Evolutionary conservation across 495 filamentous ascomycete species (phyloP).

Genomic region (Neurospora sp.): DNA sequence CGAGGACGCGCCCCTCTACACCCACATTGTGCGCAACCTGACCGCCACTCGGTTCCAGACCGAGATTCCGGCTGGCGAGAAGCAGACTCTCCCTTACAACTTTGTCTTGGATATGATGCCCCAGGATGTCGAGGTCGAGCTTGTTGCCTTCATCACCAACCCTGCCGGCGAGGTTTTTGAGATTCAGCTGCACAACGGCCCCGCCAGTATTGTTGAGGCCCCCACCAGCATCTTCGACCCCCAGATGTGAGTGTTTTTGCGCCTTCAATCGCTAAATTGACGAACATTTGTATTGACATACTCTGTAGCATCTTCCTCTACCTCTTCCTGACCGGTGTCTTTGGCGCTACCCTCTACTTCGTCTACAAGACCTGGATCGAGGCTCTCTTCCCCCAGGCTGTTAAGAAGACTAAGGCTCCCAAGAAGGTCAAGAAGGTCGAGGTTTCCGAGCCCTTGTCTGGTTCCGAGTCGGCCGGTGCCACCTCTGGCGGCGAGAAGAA

Average conservation of each 20-base stretch:
- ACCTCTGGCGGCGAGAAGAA: constrained; percentile 52
- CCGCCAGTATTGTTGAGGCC: constrained; percentile 82
- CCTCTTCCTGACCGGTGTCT: constrained; percentile 71
- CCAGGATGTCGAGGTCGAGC: constrained; percentile 70
- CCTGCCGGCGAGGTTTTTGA: constrained; percentile 58
- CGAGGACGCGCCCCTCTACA: constrained; percentile 40
- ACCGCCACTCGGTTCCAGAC: constrained; percentile 64
- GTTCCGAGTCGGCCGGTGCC: constrained; percentile 61
- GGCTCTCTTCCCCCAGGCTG: constrained; percentile 89
- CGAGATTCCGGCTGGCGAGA: constrained; percentile 67
- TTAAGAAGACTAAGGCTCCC: constrained; percentile 45
- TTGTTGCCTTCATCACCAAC: constrained; percentile 62
- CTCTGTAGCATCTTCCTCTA: constrained; percentile 82
- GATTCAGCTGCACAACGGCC: constrained; percentile 73
- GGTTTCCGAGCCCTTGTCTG: constrained; percentile 48
- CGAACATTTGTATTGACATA: constrained; percentile 1
- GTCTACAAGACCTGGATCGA: constrained; percentile 98
- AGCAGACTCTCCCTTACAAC: constrained; percentile 64
- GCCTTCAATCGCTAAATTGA: not conserved
- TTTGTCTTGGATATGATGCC: constrained; percentile 91
- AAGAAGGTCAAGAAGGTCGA: constrained; percentile 50
- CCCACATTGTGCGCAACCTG: constrained; percentile 68
- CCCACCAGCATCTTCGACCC: constrained; percentile 92
- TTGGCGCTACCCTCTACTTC: constrained; percentile 77
- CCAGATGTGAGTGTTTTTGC: constrained; percentile 64